Conservation (phyloP, 345 rosid species). For the Gossypium stocksii region DNA sequence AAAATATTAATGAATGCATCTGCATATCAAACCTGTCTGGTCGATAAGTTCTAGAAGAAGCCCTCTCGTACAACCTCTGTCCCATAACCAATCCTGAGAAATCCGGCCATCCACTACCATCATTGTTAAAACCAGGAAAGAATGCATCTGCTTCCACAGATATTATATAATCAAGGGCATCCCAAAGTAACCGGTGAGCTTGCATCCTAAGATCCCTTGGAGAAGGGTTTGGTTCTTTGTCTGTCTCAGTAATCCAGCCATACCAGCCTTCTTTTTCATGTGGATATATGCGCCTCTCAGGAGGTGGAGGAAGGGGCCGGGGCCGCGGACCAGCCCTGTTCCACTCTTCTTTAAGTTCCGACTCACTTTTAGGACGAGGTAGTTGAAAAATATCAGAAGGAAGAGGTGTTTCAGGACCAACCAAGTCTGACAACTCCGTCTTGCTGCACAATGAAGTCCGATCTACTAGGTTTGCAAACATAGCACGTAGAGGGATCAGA, state of each 20-base stretch:
- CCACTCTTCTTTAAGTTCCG: slow-evolving; percentile 82
- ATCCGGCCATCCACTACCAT: slow-evolving; percentile 88
- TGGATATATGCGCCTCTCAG: slow-evolving; percentile 79
- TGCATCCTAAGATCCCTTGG: slow-evolving; percentile 69
- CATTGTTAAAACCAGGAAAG: slow-evolving; percentile 82
- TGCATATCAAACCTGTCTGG: slow-evolving; percentile 66
- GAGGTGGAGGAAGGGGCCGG: slow-evolving; percentile 99
- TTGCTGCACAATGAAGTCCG: slow-evolving; percentile 71
- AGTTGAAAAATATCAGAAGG: slow-evolving; percentile 38
- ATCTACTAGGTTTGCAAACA: slow-evolving; percentile 76
- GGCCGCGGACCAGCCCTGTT: slow-evolving; percentile 94
- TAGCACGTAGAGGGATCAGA: slow-evolving; percentile 85
- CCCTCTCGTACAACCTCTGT: slow-evolving; percentile 85
- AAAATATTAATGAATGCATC: not conserved
- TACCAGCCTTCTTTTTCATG: slow-evolving; percentile 99
- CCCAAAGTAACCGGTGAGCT: slow-evolving; percentile 92
- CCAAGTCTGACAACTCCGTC: slow-evolving; percentile 62
- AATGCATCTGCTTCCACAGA: slow-evolving; percentile 92
- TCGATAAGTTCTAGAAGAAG: slow-evolving; percentile 78
- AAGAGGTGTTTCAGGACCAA: slow-evolving; percentile 82
- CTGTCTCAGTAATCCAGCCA: slow-evolving; percentile 83
- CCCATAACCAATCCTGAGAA: slow-evolving; percentile 97
- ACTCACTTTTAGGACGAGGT: slow-evolving; percentile 54
- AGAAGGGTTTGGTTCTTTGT: slow-evolving; percentile 77
- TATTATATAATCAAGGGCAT: slow-evolving; percentile 88